A percentile compares a stretch with the other conserved stretches of the same genome.
These are phyloP conservation scores for Polymyxa betae DNA, from an alignment of 208 protist genomes.

Conservation along the genomic window DNA sequence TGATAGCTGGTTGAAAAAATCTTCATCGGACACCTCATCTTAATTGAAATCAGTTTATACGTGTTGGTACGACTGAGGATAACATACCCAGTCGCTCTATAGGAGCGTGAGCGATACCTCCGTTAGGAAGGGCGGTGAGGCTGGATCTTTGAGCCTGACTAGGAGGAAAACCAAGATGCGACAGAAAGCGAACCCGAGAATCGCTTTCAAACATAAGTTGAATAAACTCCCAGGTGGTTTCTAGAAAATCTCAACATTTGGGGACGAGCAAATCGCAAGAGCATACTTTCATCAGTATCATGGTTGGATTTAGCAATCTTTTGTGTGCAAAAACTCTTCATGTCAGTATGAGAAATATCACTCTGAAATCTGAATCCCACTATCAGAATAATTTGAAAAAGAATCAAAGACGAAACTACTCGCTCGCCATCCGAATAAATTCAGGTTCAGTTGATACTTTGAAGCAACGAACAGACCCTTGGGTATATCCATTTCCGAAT, in stretches of 20 bases:
- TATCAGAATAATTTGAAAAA: background rate
- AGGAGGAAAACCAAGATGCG: constrained; percentile 1
- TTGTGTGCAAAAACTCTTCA: background rate
- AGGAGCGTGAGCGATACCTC: too few relatives aligned
- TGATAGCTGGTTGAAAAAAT: constrained; percentile 48
- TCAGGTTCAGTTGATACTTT: constrained; percentile 39
- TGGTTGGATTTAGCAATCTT: background rate
- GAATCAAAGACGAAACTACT: background rate
- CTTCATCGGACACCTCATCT: constrained; percentile 38
- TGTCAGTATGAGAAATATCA: background rate
- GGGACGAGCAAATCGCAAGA: background rate
- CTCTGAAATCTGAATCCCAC: constrained; percentile 1
- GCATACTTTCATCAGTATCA: constrained; percentile 1
- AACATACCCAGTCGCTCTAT: too few relatives aligned
- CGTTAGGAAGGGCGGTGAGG: too few relatives aligned
- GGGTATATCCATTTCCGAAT: constrained; percentile 20
- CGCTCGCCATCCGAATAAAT: constrained; percentile 37
- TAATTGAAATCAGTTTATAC: background rate
- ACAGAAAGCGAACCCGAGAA: background rate
- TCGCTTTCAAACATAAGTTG: background rate
- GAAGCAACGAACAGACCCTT: background rate
- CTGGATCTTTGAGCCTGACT: background rate
- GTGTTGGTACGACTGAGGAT: background rate
- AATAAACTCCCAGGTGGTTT: constrained; percentile 32
- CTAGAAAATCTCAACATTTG: background rate